Conservation (phyloP, 768 basidiomycete genomes). For the Thelephora ganbajun region DNA sequence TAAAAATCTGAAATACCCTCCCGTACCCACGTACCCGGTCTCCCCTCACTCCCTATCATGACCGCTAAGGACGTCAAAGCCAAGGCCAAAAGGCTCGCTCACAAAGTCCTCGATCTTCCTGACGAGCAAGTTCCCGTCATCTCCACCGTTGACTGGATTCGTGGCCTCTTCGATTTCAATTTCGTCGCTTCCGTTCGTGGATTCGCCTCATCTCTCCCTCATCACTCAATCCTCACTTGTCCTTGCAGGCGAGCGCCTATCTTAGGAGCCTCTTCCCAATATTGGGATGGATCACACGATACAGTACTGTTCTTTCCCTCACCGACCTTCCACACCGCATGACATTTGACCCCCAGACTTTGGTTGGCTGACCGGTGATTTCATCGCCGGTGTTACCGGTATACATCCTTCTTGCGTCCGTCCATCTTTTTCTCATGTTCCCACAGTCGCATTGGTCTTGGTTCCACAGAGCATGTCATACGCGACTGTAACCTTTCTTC, state of each 20-base stretch:
- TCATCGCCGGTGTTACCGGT: slow-evolving; percentile 74
- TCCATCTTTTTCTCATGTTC: background rate
- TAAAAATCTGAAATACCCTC: background rate
- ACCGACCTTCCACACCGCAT: background rate
- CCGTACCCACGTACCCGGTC: background rate
- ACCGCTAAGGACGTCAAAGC: slow-evolving; percentile 9
- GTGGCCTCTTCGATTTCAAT: slow-evolving; percentile 14
- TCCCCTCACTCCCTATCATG: slow-evolving; percentile 16
- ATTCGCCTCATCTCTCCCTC: slow-evolving; percentile 3
- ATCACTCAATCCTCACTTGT: slow-evolving; percentile 2
- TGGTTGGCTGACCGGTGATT: slow-evolving; percentile 74
- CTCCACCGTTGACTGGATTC: slow-evolving; percentile 42
- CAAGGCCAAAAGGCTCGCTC: slow-evolving; percentile 32
- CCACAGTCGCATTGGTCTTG: slow-evolving; percentile 73
- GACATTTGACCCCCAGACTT: slow-evolving; percentile 27
- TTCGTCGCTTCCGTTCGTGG: slow-evolving; percentile 27
- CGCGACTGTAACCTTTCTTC: slow-evolving; percentile 35
- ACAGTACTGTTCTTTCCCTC: slow-evolving; percentile 39
- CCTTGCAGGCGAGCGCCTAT: slow-evolving; percentile 43
- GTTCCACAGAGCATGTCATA: slow-evolving; percentile 94
- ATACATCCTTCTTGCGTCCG: background rate
- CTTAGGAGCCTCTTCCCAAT: slow-evolving; percentile 73
- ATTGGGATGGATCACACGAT: slow-evolving; percentile 71
- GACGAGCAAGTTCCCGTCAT: slow-evolving; percentile 46
- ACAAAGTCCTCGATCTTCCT: slow-evolving; percentile 45